Base-by-base conservation (phyloP, 1,139 yeast species). In the Yamadazyma trypodendri region DNA sequence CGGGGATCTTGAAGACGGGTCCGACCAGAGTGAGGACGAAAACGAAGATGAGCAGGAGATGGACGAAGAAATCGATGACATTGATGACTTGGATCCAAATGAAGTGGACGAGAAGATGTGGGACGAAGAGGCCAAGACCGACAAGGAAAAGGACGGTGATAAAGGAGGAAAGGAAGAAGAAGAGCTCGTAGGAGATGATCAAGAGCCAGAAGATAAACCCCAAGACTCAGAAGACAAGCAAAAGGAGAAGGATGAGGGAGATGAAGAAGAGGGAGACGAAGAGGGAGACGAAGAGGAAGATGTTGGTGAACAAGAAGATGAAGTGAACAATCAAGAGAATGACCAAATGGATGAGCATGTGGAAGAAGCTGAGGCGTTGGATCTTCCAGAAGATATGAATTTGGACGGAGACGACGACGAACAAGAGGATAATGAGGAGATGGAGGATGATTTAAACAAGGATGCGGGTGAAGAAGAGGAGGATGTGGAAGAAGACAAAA, bases 81-180 rank as follows among this genome's bases (percentile, higher is more conserved):
- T 90, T 29, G 96, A 89, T 56, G 94, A 88, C 40, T 70, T 85
- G 42, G 97, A 92, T 69, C 96, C 96, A 2, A 87, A 90, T 60
- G 96, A 96, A 5, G 79, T 92, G 35, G 98, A 94, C 59, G 98
- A 94, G 51, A 92, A 92, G 65, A 87, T 92, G 96, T 92, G 98
- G 98, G 95, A 92, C 54, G 97, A 89, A 54, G 89, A 90, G 58
- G 85, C 85, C 11, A 76, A 81, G 10, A 80, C 81, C 39, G 73
- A 76, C 30, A 81, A 84, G 53, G 88, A 84, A 52, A 83, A 84
- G 54, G 84, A 83, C 34, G 75, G 88, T 14, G 89, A 85, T 24
- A 70, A 77, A 39, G 66, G 84, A 15, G 29, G 29, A 27, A 14
- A 27, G 29, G 15, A 27, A 15, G 29, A 79, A 48, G 72, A 76